Evolutionary conservation across 2,329 filamentous ascomycete genomes (phyloP).

Genomic region (Escovopsis sp.): DNA sequence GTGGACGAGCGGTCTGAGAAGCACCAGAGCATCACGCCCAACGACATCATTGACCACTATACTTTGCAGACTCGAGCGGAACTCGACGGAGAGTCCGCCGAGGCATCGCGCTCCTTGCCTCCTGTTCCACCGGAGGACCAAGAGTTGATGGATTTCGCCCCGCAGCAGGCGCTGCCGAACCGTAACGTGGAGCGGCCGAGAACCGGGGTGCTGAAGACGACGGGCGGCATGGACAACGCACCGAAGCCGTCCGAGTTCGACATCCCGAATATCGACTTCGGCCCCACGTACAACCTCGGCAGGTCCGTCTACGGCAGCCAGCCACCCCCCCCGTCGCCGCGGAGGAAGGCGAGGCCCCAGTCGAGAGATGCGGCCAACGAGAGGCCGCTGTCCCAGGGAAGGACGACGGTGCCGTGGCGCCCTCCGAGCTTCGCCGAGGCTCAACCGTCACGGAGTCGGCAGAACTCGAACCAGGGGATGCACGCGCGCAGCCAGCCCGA

Average conservation of each 20-base stretch:
- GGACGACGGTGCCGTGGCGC: slow-evolving; percentile 56
- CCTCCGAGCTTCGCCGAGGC: slow-evolving; percentile 36
- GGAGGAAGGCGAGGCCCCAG: no score
- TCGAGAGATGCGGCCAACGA: slow-evolving; percentile 17
- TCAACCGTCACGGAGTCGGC: neutral
- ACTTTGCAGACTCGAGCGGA: slow-evolving; percentile 12
- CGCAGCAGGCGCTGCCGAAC: slow-evolving; percentile 31
- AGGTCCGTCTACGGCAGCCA: slow-evolving; percentile 18
- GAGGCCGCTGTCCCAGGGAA: slow-evolving; percentile 35
- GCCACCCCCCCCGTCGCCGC: slow-evolving; percentile 6
- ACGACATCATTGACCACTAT: slow-evolving; percentile 25
- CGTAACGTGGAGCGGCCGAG: slow-evolving; percentile 50
- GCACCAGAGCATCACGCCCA: slow-evolving; percentile 16
- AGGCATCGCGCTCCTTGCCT: slow-evolving; percentile 7
- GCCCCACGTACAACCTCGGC: slow-evolving; percentile 59
- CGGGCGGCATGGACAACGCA: slow-evolving; percentile 37
- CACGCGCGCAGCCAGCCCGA: slow-evolving; percentile 9
- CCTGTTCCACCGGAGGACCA: slow-evolving; percentile 8
- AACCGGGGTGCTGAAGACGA: slow-evolving; percentile 65
- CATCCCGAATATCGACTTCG: slow-evolving; percentile 71
- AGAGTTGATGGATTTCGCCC: slow-evolving; percentile 11
- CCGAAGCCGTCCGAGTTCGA: slow-evolving; percentile 23
- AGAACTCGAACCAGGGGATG: no score
- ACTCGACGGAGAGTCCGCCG: slow-evolving; percentile 8
- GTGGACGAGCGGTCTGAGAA: slow-evolving; percentile 3